phyloP scores from a whole-genome alignment of 1,284 basidiomycete species.

The Ustilago hordei region DNA sequence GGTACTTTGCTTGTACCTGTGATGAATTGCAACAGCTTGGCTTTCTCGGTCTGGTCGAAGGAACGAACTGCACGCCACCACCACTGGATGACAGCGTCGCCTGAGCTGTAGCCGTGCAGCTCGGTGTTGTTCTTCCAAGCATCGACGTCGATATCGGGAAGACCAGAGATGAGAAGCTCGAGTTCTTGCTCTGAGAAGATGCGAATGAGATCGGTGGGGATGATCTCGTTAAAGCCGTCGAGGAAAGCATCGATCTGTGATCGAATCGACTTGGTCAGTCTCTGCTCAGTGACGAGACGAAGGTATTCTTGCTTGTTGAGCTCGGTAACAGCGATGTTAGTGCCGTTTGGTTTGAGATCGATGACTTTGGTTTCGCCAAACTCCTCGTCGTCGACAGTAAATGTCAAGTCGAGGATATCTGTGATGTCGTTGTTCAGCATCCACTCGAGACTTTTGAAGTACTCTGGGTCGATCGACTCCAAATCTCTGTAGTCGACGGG shows the following conservation, averaged over 20 bases:
- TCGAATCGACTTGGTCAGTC: constrained; percentile 87
- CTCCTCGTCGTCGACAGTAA: constrained; percentile 90
- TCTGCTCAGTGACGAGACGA: constrained; percentile 87
- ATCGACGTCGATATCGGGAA: constrained; percentile 98
- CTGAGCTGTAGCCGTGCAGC: constrained; percentile 80
- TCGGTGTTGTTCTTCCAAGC: constrained; percentile 97
- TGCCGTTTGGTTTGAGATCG: constrained; percentile 65
- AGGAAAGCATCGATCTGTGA: constrained; percentile 79
- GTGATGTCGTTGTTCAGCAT: constrained; percentile 75
- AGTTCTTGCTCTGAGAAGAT: constrained; percentile 97
- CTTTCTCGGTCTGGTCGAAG: constrained; percentile 95
- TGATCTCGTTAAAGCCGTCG: constrained; percentile 94
- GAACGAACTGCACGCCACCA: constrained; percentile 99
- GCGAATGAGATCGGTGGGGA: constrained; percentile 75
- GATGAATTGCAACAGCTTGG: constrained; percentile 88
- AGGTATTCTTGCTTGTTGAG: constrained; percentile 98
- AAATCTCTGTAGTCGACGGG: constrained; percentile 67
- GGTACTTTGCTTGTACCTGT: constrained; percentile 92
- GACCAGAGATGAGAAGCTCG: constrained; percentile 95
- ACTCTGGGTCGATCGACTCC: constrained; percentile 73
- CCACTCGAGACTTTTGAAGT: constrained; percentile 80
- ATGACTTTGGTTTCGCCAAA: constrained; percentile 67
- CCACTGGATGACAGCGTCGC: constrained; percentile 94
- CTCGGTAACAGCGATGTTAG: constrained; percentile 72
- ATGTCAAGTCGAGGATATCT: constrained; percentile 80